Base-by-base conservation (phyloP, 2,329 filamentous ascomycete genomes). In the Fusarium sp. region DNA sequence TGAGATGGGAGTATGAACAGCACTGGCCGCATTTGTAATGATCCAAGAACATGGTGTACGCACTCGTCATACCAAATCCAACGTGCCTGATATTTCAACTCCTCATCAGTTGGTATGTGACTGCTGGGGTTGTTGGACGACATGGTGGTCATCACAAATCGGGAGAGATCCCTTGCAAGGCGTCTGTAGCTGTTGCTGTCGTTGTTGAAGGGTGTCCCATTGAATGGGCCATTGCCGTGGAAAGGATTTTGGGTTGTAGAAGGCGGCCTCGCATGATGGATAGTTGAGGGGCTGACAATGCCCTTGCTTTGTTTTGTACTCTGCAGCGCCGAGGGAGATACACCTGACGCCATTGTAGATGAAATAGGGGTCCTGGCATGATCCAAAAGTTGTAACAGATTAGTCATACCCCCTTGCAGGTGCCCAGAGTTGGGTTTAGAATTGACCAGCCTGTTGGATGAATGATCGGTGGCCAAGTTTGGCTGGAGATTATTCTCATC, bases 51-150 rank as follows among this genome's bases (percentile, higher is more conserved):
- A 18, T 18, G 42, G 22, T 25, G 8, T 13, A 61, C 58, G 47
- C 27, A 61, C 74, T 77, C 76, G 22, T 73, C 79, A 22, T 69
- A 76, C 20, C 82, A 66, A 27, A 82, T 80, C 52, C 75, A 76
- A 8, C 78, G 73, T 16, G 80, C 82, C 57, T 82, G 77, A 13
- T 70, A 58, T 31, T 80, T 69, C 2, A 84, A 66, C 59, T 82
- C 80, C 4, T 79, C 77, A 40, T 84, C 82, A 0, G 80, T 82
- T 2, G 80, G 79, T 1, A 80, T 57, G 5, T 74, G 70, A 58
- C 56, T 78, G 66, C 66, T 72, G 1, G 72, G 74, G 14, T 77
- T 77, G 10, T 68, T 80, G 61, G 61, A 80, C 57, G 71, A 80
- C 80, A 71, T 81, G 6, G 71, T 65, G 54, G 65, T 74, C 13